Conservation (phyloP, 352 stramenopile genomes). For the Globisporangium iwayamae region DNA sequence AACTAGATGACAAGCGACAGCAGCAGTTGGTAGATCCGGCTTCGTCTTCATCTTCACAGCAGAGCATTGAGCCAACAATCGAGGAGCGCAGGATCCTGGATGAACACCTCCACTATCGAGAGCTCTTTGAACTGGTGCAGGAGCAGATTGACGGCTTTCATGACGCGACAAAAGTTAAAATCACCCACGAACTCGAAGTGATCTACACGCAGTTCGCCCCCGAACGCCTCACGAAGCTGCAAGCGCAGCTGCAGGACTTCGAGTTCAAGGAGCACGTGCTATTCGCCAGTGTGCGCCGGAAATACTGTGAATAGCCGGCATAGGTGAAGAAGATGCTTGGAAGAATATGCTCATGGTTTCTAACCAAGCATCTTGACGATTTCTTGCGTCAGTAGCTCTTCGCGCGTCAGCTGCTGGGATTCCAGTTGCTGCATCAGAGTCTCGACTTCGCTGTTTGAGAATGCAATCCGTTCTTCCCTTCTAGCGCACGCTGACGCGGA, state of each 20-base stretch:
- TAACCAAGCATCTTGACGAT: constrained; percentile 5
- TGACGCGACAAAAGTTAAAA: constrained; percentile 14
- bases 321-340: neutral
- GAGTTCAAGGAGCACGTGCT: constrained; percentile 43
- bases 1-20: constrained; percentile 17
- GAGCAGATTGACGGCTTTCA: constrained; percentile 31
- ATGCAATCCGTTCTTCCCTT: neutral
- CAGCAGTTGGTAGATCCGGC: neutral
- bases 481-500: neutral
- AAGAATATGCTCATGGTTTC: neutral
- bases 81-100: constrained; percentile 8
- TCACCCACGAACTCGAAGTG: constrained; percentile 25
- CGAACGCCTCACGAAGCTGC: constrained; percentile 50
- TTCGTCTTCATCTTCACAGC: neutral
- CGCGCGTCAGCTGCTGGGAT: constrained; percentile 13
- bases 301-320: constrained; percentile 28
- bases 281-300: constrained; percentile 35
- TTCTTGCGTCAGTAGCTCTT: constrained; percentile 12
- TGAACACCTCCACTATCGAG: constrained; percentile 22
- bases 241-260: constrained; percentile 45
- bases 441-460: neutral
- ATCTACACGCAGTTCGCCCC: constrained; percentile 50
- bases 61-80: neutral
- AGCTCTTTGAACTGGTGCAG: constrained; percentile 28
- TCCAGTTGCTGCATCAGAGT: constrained; percentile 25